phyloP scores from a whole-genome alignment of 805 yeast species.

The Ogataea angusta region DNA sequence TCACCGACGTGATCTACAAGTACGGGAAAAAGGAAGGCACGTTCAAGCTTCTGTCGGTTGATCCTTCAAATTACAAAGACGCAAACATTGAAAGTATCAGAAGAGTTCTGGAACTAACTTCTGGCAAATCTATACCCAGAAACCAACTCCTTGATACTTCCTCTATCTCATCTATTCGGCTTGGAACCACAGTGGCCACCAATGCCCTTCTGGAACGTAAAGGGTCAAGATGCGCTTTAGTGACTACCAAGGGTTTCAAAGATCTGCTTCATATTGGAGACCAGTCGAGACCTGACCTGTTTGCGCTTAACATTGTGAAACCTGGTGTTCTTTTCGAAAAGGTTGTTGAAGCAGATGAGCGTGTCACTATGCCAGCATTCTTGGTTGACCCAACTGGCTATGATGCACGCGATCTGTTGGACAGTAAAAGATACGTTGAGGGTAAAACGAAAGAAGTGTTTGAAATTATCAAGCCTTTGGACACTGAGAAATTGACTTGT shows the following conservation, averaged over 20 bases:
- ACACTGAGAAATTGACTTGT: constrained; percentile 19
- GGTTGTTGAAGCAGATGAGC: constrained; percentile 22
- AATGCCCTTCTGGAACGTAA: constrained; percentile 25
- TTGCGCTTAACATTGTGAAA: constrained; percentile 19
- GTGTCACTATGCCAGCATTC: constrained; percentile 25
- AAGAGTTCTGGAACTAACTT: constrained; percentile 19
- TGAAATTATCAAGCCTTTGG: constrained; percentile 35
- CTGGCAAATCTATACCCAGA: constrained; percentile 17
- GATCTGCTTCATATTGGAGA: constrained; percentile 33
- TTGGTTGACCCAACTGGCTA: constrained; percentile 21
- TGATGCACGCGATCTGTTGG: constrained; percentile 1
- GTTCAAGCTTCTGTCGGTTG: constrained; percentile 29
- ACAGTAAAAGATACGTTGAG: constrained; percentile 21
- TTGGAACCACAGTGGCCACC: constrained; percentile 30
- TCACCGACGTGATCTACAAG: constrained; percentile 4
- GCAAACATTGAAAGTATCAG: constrained; percentile 29
- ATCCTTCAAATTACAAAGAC: constrained; percentile 26
- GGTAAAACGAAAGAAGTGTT: constrained; percentile 36
- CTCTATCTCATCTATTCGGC: constrained; percentile 19
- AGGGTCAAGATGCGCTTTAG: constrained; percentile 20
- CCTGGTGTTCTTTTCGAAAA: constrained; percentile 21
- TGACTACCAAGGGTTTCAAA: constrained; percentile 32
- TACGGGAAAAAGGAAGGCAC: constrained; percentile 12
- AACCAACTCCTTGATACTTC: constrained; percentile 18
- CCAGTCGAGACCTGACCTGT: constrained; percentile 30